phyloP scores from a whole-genome alignment of 805 yeast genomes.

The Zygoascus flipseniorum region DNA sequence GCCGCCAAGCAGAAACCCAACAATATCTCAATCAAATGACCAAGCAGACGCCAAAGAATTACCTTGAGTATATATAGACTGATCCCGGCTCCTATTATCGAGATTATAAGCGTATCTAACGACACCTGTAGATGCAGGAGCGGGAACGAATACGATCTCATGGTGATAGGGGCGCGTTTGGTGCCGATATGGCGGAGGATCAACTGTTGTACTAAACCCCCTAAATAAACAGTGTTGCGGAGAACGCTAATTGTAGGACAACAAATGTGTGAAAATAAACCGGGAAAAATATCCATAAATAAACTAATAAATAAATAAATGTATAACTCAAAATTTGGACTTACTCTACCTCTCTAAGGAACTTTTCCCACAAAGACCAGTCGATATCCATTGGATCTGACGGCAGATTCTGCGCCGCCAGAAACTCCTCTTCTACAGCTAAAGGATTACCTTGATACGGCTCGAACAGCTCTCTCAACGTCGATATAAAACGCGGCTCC shows the following conservation, averaged over 20 bases:
- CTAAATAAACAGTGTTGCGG: no score
- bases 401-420: not conserved
- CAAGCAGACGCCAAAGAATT: constrained; percentile 6
- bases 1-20: constrained; percentile 10
- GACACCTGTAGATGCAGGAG: constrained; percentile 3
- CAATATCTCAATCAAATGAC: constrained; percentile 10
- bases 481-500: not conserved
- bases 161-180: not conserved
- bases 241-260: no score
- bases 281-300: not conserved
- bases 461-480: not conserved
- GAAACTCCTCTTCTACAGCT: not conserved
- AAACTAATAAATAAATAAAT: not conserved
- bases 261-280: no score
- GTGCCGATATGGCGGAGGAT: not conserved
- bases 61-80: constrained; percentile 7
- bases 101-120: constrained; percentile 5
- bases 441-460: not conserved
- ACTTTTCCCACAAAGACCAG: not conserved
- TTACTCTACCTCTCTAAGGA: not conserved
- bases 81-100: constrained; percentile 4
- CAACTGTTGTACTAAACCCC: no score
- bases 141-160: not conserved
- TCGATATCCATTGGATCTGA: not conserved
- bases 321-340: not conserved